Base-by-base conservation (phyloP, 106 monocot genomes). In the Platanthera guangdongensis region DNA sequence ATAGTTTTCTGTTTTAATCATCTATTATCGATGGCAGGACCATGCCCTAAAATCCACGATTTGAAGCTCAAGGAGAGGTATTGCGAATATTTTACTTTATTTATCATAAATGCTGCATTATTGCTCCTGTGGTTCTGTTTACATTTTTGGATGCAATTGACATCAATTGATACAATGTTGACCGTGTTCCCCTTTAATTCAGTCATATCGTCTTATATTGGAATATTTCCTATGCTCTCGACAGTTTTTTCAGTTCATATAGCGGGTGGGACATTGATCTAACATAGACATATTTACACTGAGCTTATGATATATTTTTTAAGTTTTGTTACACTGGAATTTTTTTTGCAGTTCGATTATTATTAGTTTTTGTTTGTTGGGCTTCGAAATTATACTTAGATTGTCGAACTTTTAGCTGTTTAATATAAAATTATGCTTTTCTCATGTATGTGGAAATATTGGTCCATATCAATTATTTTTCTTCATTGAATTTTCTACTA, bases 21-120 rank as follows among this genome's bases (percentile, higher is more conserved):
- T 32, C 65, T 2, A 32, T 14, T 59, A 6, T 12, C 72, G 39
- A 48, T 74, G 60, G 3, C 73, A 79, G 79, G 79, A 51, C 60
- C 50, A 19, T 79, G 79, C 79, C 79, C 79, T 51, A 79, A 50
- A 50, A 79, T 79, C 51, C 79, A 79, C 55, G 79, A 79, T 79
- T 73, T 73, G 50, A 79, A 79, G 73, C 79, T 79, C 50, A 79
- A 79, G 63, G 79, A 79, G 73, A 79, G 79, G 79, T 79, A 65
- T 30, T 19, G 10, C 25, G 32, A 65, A 32, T 65, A 32, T 65
- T 32, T 32, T 32, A 25, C 25, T 30, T 32, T 65, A 39, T 30
- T 30, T 4, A 30, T 39, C 28, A 30, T 32, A 65, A 65, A 30
- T 65, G 4, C 32, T 32, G 65, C 48, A 19, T 57, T 72, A 19